Percentiles rank a stretch among this genome's conserved stretches.
Evolutionary conservation across 2,329 filamentous ascomycete species (phyloP).

Genomic region (Penicillium oxalicum): DNA sequence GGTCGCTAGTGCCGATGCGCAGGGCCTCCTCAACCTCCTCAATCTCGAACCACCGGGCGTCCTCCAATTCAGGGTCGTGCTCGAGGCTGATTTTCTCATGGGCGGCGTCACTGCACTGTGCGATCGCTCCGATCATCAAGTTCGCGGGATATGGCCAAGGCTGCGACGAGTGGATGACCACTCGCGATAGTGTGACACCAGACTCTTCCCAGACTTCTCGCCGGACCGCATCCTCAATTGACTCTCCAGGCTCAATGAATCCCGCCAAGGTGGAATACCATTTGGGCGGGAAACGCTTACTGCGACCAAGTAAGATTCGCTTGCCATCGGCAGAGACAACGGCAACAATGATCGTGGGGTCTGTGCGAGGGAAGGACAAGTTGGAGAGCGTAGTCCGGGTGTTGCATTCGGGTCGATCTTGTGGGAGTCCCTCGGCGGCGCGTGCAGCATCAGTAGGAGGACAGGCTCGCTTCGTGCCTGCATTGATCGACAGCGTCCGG

Average conservation of each 20-base stretch:
- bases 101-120: slow-evolving; percentile 66
- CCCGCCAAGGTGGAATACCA: slow-evolving; percentile 89
- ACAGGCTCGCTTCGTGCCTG: slow-evolving; percentile 41
- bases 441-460: slow-evolving; percentile 40
- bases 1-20: slow-evolving; percentile 56
- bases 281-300: slow-evolving; percentile 72
- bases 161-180: slow-evolving; percentile 76
- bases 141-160: slow-evolving; percentile 84
- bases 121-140: slow-evolving; percentile 82
- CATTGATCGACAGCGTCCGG: slow-evolving; percentile 57
- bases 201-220: slow-evolving; percentile 84
- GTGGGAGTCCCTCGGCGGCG: slow-evolving; percentile 23
- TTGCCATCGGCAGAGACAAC: slow-evolving; percentile 75
- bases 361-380: slow-evolving; percentile 83
- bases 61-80: slow-evolving; percentile 85
- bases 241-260: slow-evolving; percentile 80
- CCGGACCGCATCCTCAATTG: slow-evolving; percentile 75
- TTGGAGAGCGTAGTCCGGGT: slow-evolving; percentile 85
- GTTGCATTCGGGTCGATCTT: slow-evolving; percentile 61
- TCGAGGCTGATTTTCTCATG: slow-evolving; percentile 77
- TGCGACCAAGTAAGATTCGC: slow-evolving; percentile 74
- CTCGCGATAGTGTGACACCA: slow-evolving; percentile 68
- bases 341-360: slow-evolving; percentile 92
- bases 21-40: slow-evolving; percentile 76
- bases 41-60: slow-evolving; percentile 79